Evolutionary conservation across 208 protist genomes (phyloP).

Genomic region (Endotrypanum monterogeii): DNA sequence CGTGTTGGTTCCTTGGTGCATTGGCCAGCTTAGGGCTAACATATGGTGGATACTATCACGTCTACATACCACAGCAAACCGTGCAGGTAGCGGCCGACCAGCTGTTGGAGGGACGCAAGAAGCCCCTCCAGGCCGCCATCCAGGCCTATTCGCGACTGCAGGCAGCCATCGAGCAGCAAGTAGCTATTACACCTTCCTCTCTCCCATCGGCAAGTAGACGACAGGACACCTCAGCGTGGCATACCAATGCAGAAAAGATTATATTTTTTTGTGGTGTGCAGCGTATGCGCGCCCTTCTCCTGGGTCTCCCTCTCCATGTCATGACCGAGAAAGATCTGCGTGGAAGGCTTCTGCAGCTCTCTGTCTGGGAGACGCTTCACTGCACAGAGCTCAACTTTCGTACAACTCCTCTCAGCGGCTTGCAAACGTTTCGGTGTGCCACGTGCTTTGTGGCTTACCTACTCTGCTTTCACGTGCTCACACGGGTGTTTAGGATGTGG

Average conservation of each 20-base stretch:
- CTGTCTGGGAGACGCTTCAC: conserved; percentile 41
- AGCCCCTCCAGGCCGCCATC: conserved; percentile 25
- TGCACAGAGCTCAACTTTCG: conserved; percentile 73
- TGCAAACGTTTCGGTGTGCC: conserved; percentile 39
- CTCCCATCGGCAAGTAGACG: neutral
- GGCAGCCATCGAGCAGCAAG: conserved; percentile 23
- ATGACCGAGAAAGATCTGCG: conserved; percentile 40
- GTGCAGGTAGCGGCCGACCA: conserved; percentile 18
- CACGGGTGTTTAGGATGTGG: conserved; percentile 23
- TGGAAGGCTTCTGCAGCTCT: conserved; percentile 32
- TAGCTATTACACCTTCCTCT: neutral
- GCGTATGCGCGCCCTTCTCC: conserved; percentile 35
- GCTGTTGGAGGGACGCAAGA: conserved; percentile 7
- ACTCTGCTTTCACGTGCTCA: conserved; percentile 41
- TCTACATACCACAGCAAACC: conserved; percentile 39
- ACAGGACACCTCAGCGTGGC: conserved; percentile 19
- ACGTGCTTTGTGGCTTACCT: conserved; percentile 52
- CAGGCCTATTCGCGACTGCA: conserved; percentile 28
- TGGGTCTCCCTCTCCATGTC: conserved; percentile 33
- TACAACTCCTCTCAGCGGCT: conserved; percentile 33
- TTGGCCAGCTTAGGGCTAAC: conserved; percentile 20
- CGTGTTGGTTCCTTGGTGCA: conserved; percentile 30
- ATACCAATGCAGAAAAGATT: conserved; percentile 51
- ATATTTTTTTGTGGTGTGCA: conserved; percentile 69
- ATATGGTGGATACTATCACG: conserved; percentile 47